Conservation (phyloP, 2,329 filamentous ascomycete species). For the Monilinia fructicola region DNA sequence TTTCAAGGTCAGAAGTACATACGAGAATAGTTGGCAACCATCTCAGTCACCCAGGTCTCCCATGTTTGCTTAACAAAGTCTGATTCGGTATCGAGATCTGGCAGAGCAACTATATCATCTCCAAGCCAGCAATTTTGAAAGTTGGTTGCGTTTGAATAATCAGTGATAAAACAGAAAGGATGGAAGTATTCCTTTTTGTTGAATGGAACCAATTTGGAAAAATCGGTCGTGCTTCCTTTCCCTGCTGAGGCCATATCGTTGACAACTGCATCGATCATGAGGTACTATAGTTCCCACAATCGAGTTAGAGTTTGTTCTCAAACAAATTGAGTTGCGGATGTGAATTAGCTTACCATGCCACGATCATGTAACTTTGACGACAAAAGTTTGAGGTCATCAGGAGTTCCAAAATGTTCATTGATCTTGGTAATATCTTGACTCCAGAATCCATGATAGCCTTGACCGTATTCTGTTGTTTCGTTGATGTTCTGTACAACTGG, state of each 20-base stretch:
- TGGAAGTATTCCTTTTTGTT: slow-evolving; percentile 28
- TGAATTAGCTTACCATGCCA: slow-evolving; percentile 43
- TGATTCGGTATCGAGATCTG: slow-evolving; percentile 44
- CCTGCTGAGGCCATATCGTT: slow-evolving; percentile 46
- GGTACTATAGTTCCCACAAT: slow-evolving; percentile 39
- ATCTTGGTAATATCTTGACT: slow-evolving; percentile 49
- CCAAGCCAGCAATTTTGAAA: slow-evolving; percentile 33
- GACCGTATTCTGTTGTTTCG: slow-evolving; percentile 42
- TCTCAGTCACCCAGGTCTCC: slow-evolving; percentile 26
- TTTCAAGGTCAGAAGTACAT: slow-evolving; percentile 41
- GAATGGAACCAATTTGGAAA: slow-evolving; percentile 29
- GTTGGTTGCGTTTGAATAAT: slow-evolving; percentile 41
- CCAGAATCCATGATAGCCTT: slow-evolving; percentile 48
- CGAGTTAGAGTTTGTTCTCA: background rate
- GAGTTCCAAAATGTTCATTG: slow-evolving; percentile 59
- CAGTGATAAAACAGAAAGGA: slow-evolving; percentile 33
- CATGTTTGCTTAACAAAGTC: slow-evolving; percentile 24
- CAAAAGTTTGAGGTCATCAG: slow-evolving; percentile 57
- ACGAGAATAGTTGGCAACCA: slow-evolving; percentile 31
- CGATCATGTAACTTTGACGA: slow-evolving; percentile 54
- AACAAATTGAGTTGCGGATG: background rate
- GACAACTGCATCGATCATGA: slow-evolving; percentile 50
- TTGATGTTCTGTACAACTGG: slow-evolving; percentile 45
- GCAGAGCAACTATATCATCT: slow-evolving; percentile 46
- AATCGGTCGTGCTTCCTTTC: slow-evolving; percentile 24